Evolutionary conservation across 192 early-diverging fungal genomes (phyloP), one percentile per base, ranked within the genome.

Genomic region (Gamsiella multidivaricata): DNA sequence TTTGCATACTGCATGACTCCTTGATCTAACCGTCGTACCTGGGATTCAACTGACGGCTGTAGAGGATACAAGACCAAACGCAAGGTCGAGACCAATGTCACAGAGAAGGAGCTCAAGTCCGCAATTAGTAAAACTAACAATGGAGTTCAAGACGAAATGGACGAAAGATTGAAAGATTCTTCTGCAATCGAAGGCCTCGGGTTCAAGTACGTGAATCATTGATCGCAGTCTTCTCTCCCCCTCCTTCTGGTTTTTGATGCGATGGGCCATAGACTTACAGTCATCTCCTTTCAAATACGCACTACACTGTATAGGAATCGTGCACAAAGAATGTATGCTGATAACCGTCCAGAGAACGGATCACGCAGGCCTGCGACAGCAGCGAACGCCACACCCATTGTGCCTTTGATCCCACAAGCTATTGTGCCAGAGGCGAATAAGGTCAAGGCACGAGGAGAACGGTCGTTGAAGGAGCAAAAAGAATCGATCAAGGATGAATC

Each of bases 21-120:
- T 23, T 31, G 41, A 32, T 36, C 10, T 23, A 53, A 41, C 12
- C 33, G 22, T 63, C 20, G 23, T 64, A 23, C 17, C 20, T n/a
- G 51, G 0, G 26, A 46, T 33, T 53, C 29, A 8, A 45, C 41
- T 12, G 9, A 29, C 32, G 55, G 50, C 5, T 34, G 23, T 81
- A 83, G 81, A 25, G 86, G 84, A 17, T 81, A 80, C 43, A 79
- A 79, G 50, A 81, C 71, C 43, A 82, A 76, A 17, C 67, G 76
- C 29, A 85, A 79, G 9, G 56, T 57, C 0, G 80, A 70, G 23
- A 81, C 81, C 4, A 73, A 74, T 59, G 82, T 88, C 0, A 85
- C 85, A 5, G 71, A 82, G 17, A 80, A 81, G 26, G 87, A 88
- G 15, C 58, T 88, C 7, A 70, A 81, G 18, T 57, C 80, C 20